Percentiles rank a stretch among this genome's conserved stretches.
These are phyloP conservation scores for Quercus tomentella DNA, from an alignment of 331 rosid species.

Conservation along the genomic window DNA sequence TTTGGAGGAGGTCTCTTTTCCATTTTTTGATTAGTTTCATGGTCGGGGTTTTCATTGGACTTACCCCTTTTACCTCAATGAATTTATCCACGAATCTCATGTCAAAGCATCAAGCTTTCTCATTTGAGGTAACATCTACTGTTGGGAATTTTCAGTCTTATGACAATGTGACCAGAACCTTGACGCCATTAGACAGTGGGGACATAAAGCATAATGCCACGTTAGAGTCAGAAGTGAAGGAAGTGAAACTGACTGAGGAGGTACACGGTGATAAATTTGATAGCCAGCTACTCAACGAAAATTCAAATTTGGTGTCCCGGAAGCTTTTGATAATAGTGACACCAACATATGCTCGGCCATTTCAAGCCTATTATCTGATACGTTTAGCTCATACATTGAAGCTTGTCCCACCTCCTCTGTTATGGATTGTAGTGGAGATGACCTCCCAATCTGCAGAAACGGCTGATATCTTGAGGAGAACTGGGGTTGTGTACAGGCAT, in stretches of 20 bases:
- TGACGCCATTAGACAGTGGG: constrained; percentile 11
- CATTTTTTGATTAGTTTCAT: constrained; percentile 73
- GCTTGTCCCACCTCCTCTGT: constrained; percentile 54
- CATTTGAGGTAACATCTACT: constrained; percentile 47
- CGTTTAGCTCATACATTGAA: constrained; percentile 66
- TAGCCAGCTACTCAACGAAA: constrained; percentile 20
- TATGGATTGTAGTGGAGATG: constrained; percentile 92
- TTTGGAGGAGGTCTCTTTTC: constrained; percentile 64
- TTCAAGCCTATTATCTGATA: constrained; percentile 71
- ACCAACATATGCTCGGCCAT: constrained; percentile 45
- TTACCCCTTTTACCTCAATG: constrained; percentile 56
- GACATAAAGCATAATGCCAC: constrained; percentile 28
- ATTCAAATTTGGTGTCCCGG: constrained; percentile 37
- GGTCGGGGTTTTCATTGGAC: constrained; percentile 67
- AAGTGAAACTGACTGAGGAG: constrained; percentile 15
- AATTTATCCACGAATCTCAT: constrained; percentile 46
- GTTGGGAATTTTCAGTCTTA: constrained; percentile 37
- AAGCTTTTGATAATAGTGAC: constrained; percentile 87
- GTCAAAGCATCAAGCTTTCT: constrained; percentile 61
- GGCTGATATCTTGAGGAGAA: constrained; percentile 61
- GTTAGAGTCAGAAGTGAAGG: constrained; percentile 28
- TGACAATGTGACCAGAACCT: constrained; percentile 31
- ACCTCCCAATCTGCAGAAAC: constrained; percentile 80
- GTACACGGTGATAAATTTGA: constrained; percentile 9
- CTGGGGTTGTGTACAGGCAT: constrained; percentile 79